Evolutionary conservation across 805 yeast species (phyloP).

Genomic region (Yarrowia sp.): DNA sequence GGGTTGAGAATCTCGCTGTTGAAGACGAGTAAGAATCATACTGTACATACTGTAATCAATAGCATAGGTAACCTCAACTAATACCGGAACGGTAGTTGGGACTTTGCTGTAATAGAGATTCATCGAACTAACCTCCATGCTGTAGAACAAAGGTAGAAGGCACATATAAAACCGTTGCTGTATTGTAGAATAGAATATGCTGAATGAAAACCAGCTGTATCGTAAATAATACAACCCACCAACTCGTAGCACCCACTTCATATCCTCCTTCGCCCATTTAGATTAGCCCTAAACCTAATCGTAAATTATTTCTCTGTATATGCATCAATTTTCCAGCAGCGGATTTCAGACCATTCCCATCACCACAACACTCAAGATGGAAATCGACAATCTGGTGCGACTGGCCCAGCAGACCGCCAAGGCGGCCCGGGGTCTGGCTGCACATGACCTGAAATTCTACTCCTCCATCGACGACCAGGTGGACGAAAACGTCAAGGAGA

Average conservation of each 20-base stretch:
- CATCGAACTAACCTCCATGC: too few species aligned
- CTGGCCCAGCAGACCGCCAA: conserved; percentile 47
- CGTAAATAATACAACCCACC: too few species aligned
- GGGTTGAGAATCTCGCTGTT: neutral
- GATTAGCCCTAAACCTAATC: conserved; percentile 22
- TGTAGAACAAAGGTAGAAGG: too few species aligned
- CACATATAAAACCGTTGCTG: too few species aligned
- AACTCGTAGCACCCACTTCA: neutral
- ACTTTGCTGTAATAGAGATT: too few species aligned
- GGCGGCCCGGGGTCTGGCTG: conserved; percentile 65
- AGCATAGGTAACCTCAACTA: too few species aligned
- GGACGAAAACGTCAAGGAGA: conserved; percentile 43
- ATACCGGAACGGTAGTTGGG: too few species aligned
- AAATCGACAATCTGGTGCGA: conserved; percentile 20
- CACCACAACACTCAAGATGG: conserved; percentile 20
- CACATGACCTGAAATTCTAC: conserved; percentile 79
- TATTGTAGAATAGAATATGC: too few species aligned
- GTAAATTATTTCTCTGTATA: conserved; percentile 21
- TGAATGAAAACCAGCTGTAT: too few species aligned
- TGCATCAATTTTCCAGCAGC: conserved; percentile 9
- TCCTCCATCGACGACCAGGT: conserved; percentile 56
- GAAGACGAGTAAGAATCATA: too few species aligned
- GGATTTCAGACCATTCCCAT: neutral
- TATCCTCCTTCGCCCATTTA: neutral
- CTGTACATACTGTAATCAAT: too few species aligned